Evolutionary conservation across 1,139 yeast genomes (phyloP), one percentile per base, ranked within the genome.

Genomic region (Taphrina communis): DNA sequence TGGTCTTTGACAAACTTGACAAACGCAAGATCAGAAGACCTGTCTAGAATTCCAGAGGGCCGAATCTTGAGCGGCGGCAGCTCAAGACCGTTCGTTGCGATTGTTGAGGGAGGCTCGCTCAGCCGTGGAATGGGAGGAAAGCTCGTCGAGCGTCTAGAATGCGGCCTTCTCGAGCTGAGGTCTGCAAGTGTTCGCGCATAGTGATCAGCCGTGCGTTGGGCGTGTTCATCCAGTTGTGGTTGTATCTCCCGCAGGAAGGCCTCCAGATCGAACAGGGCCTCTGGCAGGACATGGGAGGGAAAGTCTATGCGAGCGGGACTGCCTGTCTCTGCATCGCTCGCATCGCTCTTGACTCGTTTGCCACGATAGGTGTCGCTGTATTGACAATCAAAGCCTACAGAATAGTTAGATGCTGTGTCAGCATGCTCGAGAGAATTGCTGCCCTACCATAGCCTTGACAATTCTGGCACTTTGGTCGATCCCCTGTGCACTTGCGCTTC

Each of bases 401-500:
- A 14, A 9, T 39, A 11, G 19, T 50, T 50, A 50, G 53, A 50
- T 50, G 9, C 12, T 21, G 36, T 14, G 12, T n/a, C 19, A 11
- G 36, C 41, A 25, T 12, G 6, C 14, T 17, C 25, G 31, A 25
- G 31, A 17, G 17, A 17, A 7, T 11, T 11, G 21, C 55, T 11
- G 19, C 17, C 31, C 25, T 12, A 48, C 65, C 68, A 53, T 65
- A 65, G 35, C 68, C 68, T 21, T 59, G 63, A 17, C 68, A 65
- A 50, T 65, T 65, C 42, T 57, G 53, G 41, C 68, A 65, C 31
- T 44, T 51, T n/a, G 68, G 68, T 6, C 63, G 48, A 17, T 65
- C 63, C 11, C 68, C 68, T 11, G 55, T 55, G 38, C 68, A 65
- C 53, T 65, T 65, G 39, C 63, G 51, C 68, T 65, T 65, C 42